These are phyloP conservation scores for Alternaria alternata DNA, from an alignment of 2,329 filamentous ascomycete genomes.

Conservation along the genomic window DNA sequence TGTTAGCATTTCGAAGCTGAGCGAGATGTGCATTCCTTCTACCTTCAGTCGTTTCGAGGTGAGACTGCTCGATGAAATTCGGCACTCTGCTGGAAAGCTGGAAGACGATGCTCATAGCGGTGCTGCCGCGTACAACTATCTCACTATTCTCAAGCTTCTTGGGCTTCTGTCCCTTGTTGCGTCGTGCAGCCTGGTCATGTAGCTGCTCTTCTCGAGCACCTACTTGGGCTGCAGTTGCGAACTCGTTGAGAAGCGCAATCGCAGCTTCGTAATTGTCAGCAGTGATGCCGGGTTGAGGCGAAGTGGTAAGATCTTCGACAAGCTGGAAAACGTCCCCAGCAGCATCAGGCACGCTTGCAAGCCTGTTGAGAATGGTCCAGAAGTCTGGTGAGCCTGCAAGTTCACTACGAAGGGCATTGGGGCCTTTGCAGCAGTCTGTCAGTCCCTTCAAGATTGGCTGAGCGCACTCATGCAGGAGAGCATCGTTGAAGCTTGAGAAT, in stretches of 20 bases:
- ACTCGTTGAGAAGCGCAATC: slow-evolving; percentile 84
- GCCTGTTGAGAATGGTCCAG: slow-evolving; percentile 84
- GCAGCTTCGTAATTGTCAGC: slow-evolving; percentile 95
- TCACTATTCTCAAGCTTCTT: slow-evolving; percentile 71
- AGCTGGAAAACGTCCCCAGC: slow-evolving; percentile 85
- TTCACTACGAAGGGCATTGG: slow-evolving; percentile 82
- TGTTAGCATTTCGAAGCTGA: background rate
- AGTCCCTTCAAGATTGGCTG: slow-evolving; percentile 80
- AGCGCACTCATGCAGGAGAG: slow-evolving; percentile 77
- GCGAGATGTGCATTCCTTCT: slow-evolving; percentile 27
- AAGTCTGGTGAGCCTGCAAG: slow-evolving; percentile 97
- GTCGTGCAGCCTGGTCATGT: slow-evolving; percentile 63
- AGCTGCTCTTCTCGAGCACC: slow-evolving; percentile 75
- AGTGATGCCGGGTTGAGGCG: slow-evolving; percentile 80
- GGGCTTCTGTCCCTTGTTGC: slow-evolving; percentile 60
- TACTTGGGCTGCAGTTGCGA: slow-evolving; percentile 82
- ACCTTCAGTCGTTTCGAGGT: slow-evolving; percentile 87
- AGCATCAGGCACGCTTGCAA: slow-evolving; percentile 74
- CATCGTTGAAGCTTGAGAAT: slow-evolving; percentile 85
- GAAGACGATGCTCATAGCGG: slow-evolving; percentile 82
- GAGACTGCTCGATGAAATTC: slow-evolving; percentile 87
- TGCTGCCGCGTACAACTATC: slow-evolving; percentile 77
- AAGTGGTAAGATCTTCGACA: slow-evolving; percentile 76
- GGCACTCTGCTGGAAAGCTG: slow-evolving; percentile 83
- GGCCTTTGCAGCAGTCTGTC: slow-evolving; percentile 78